Evolutionary conservation across 164 flowering plant species (phyloP).

Genomic region (Liquidambar formosana): DNA sequence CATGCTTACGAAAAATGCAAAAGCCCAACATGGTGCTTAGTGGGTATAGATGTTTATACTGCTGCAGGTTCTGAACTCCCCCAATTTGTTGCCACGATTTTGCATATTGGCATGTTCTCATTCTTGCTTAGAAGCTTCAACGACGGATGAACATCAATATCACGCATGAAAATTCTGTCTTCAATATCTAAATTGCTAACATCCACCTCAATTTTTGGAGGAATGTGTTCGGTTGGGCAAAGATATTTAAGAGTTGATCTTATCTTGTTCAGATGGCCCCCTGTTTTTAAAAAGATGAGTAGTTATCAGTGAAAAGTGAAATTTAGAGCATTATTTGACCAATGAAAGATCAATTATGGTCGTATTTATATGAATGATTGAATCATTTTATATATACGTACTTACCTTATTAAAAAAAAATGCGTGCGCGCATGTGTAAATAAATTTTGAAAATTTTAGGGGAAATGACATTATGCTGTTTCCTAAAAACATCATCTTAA

Average conservation of each 20-base stretch:
- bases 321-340: neutral
- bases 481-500: too few relatives aligned
- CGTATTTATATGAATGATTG: too few relatives aligned
- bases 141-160: constrained; percentile 61
- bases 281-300: constrained; percentile 39
- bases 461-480: too few relatives aligned
- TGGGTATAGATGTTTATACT: constrained; percentile 2
- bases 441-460: too few relatives aligned
- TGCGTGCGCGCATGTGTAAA: too few relatives aligned
- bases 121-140: constrained; percentile 74
- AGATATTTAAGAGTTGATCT: constrained; percentile 53
- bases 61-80: constrained; percentile 21
- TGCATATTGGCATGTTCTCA: constrained; percentile 71
- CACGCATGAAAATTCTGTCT: constrained; percentile 54
- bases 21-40: neutral
- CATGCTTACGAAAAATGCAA: neutral
- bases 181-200: constrained; percentile 82
- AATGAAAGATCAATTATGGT: neutral
- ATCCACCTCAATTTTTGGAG: constrained; percentile 81
- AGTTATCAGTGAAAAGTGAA: neutral
- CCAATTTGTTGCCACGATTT: constrained; percentile 41
- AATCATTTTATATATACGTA: too few relatives aligned
- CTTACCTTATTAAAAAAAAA: too few relatives aligned
- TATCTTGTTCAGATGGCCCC: constrained; percentile 60
- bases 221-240: constrained; percentile 78